Evolutionary conservation across 2,329 filamentous ascomycete genomes (phyloP), one percentile per base, ranked within the genome.

Genomic region (Trichoderma semiorbis): DNA sequence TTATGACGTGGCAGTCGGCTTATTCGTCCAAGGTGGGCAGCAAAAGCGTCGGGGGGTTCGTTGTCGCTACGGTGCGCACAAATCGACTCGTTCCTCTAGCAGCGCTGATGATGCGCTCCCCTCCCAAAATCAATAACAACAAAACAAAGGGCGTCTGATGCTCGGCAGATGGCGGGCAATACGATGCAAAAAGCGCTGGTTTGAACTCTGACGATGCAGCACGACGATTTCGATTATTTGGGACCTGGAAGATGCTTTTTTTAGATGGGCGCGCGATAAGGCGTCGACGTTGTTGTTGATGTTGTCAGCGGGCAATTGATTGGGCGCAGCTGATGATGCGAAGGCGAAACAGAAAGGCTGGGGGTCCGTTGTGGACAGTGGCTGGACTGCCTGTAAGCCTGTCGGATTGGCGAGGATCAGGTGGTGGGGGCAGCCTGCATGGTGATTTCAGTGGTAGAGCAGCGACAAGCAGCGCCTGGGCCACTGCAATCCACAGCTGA

Each of bases 331-430:
- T 32, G 39, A 26, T 66, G 60, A 26, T 68, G 63, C 30, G 65
- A 70, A 62, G 65, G 32, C 57, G 69, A 73, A 73, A 73, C 68
- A 32, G 61, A 73, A 73, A 73, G 71, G 71, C 71, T 73, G 71
- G 71, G 58, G 57, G 36, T 43, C 39, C 61, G 63, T 71, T 66
- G 70, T 36, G 55, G 62, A 36, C 43, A 64, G 72, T 73, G 72
- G 72, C 72, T 73, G 72, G 72, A 21, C 14, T 60, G 57, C 57
- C 55, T 69, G 66, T 43, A 39, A 55, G 39, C 32, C 50, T 34
- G 63, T 53, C 18, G 65, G 65, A 43, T 43, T 57, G 65, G 65
- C 53, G 65, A 68, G 65, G 66, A 50, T 58, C 64, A 58, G 57
- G 66, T 69, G 53, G 66, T 47, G 53, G 57, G 55, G 55, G 57